phyloP scores from a whole-genome alignment of 2,329 filamentous ascomycete genomes.

The Penicillium paneum region DNA sequence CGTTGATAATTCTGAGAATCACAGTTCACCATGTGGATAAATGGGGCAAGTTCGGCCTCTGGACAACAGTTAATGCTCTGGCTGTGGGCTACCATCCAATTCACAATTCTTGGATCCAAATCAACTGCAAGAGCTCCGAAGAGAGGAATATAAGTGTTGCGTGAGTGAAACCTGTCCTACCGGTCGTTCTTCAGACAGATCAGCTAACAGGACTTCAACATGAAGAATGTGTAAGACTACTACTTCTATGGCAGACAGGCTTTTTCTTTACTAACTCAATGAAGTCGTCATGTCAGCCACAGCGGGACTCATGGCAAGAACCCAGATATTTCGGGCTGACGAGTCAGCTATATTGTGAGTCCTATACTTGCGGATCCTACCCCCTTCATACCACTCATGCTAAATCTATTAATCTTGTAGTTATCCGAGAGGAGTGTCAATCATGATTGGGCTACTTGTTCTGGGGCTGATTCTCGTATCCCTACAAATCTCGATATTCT shows the following conservation, averaged over 20 bases:
- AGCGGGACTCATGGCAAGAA: conserved; percentile 51
- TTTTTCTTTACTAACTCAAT: not conserved
- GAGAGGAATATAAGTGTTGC: conserved; percentile 53
- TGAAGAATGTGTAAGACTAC: conserved; percentile 26
- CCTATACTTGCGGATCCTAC: not conserved
- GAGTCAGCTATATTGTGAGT: conserved; percentile 38
- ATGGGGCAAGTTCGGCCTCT: conserved; percentile 52
- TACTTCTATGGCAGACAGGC: not conserved
- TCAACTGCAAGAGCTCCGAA: conserved; percentile 49
- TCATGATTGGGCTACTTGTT: conserved; percentile 47
- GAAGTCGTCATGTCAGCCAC: conserved; percentile 51
- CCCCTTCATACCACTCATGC: not conserved
- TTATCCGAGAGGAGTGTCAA: conserved; percentile 46
- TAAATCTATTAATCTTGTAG: conserved; percentile 17
- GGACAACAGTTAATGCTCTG: conserved; percentile 52
- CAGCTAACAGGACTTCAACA: conserved; percentile 31
- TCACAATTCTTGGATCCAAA: conserved; percentile 53
- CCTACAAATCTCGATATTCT: conserved; percentile 31
- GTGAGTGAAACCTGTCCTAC: conserved; percentile 27
- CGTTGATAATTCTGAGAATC: conserved; percentile 42
- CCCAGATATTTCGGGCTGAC: conserved; percentile 50
- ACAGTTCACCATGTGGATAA: conserved; percentile 46
- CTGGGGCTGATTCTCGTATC: conserved; percentile 42
- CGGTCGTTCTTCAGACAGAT: not conserved
- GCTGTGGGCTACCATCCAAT: conserved; percentile 55